Base-by-base conservation (phyloP, 2,329 filamentous ascomycete genomes). In the Fusarium sp. region DNA sequence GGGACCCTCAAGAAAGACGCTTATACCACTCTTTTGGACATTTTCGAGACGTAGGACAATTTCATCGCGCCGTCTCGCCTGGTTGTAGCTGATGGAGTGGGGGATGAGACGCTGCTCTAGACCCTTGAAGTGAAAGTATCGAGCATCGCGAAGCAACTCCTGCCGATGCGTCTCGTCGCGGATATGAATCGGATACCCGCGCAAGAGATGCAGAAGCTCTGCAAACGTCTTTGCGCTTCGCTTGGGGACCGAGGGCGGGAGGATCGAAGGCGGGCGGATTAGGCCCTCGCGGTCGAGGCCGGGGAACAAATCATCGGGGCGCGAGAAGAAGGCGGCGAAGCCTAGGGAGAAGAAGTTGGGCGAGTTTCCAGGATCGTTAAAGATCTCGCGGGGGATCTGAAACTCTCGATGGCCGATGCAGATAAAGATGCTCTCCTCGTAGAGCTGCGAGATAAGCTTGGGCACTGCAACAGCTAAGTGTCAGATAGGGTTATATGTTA, bases 281-380 rank as follows among this genome's bases (percentile, higher is more conserved):
- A 98, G 89, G 16, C 92, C 91, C 70, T 92, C 90, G 61, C 94
- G 91, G 68, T 95, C 91, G 1, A 98, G 89, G 2, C 95, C 96
- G 0, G 96, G 96, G 77, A 98, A 98, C 7, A 95, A 89, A 77
- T 97, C 93, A 16, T 90, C 88, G 0, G 94, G 94, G 3, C 91
- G 91, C 18, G 92, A 92, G 85, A 98, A 97, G 87, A 97, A 97
- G 77, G 94, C 90, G 41, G 92, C 93, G 80, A 97, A 98, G 68
- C 95, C 95, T 5, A 98, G 89, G 0, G 95, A 93, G 86, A 98
- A 98, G 87, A 95, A 98, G 82, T 98, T 98, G 14, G 95, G 95
- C n/a, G 91, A 92, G 84, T 98, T 95, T 29, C 95, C 96, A 1
- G 95, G 94, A 39, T 90, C 89, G 33, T 90, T 92, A 83, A 98